Base-by-base conservation (phyloP, 2,329 filamentous ascomycete species). In the Stenocarpella maydis region DNA sequence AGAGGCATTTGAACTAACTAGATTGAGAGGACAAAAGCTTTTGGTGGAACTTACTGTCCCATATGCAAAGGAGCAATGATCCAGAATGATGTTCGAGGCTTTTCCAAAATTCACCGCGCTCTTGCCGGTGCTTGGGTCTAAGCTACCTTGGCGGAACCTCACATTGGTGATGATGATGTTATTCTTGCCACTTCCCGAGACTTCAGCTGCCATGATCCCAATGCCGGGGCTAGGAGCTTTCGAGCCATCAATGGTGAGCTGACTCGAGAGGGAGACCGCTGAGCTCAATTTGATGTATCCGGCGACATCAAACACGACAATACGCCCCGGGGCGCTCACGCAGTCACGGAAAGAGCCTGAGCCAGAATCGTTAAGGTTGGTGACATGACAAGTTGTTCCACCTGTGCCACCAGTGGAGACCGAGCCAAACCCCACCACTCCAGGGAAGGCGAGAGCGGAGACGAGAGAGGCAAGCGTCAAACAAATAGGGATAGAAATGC, bases 271-370 rank as follows among this genome's bases (percentile, higher is more conserved):
- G 1, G 82, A 80, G 2, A 85, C 75, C 24, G 81, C 78, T 2
- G 80, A 80, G 10, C 74, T 77, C 65, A 84, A 81, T 31, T 80
- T 79, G 67, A 84, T 85, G 10, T 83, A 77, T 5, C 83, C 83
- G 39, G 82, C 80, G 15, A 84, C 78, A 6, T 78, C 77, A 71
- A 85, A 85, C 10, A 81, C 80, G 41, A 85, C 76, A 39, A 80
- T 82, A 28, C 82, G 81, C 65, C 82, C 78, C 4, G 82, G 74
- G 63, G 77, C 71, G 7, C 80, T 82, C 19, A 85, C 81, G 28
- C 82, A 82, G 72, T 85, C 82, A n/a, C 82, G 81, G 24, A 85
- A 78, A 10, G 82, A 84, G 8, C 83, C 83, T 7, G 78, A 72
- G 3, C 83, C 83, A 14, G 77, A 78, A 70, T 85, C 83, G 50